Conservation (phyloP, 768 basidiomycete genomes). For the Infundibulicybe gibba region DNA sequence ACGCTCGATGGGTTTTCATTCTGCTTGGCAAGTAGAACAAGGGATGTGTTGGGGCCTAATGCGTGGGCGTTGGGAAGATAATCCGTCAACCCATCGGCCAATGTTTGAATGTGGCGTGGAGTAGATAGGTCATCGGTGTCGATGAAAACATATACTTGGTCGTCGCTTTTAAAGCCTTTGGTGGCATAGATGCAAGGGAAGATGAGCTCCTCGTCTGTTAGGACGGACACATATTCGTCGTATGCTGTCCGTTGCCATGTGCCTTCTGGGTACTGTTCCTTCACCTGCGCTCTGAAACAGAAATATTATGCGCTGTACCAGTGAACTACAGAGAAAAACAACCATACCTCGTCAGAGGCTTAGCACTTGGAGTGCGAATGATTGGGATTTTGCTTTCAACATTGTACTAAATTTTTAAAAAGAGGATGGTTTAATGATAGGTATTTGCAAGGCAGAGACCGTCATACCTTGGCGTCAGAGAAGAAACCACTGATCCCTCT, state of each 20-base stretch:
- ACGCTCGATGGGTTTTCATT: conserved; percentile 11
- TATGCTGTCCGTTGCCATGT: conserved; percentile 17
- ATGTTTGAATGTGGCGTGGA: conserved; percentile 11
- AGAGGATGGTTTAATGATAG: background rate
- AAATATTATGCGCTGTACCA: background rate
- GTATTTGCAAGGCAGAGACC: background rate
- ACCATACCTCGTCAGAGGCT: conserved; percentile 14
- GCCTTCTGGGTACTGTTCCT: conserved; percentile 9
- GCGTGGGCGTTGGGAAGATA: conserved; percentile 15
- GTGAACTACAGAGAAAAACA: background rate
- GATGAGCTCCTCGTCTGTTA: conserved; percentile 14
- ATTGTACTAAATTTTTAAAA: background rate
- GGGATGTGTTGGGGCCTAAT: conserved; percentile 15
- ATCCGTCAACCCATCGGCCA: conserved; percentile 10
- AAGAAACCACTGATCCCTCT: background rate
- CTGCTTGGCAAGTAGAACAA: conserved; percentile 16
- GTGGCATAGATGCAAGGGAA: conserved; percentile 19
- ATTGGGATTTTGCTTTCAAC: conserved; percentile 1
- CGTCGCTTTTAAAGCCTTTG: conserved; percentile 16
- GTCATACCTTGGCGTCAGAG: too few relatives aligned
- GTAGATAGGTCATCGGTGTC: conserved; percentile 16
- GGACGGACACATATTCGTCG: conserved; percentile 12
- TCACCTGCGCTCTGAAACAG: conserved; percentile 7
- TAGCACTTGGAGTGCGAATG: background rate
- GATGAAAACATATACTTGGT: conserved; percentile 15